Evolutionary conservation across 1,139 yeast species (phyloP).

Genomic region (Pichia sp.): DNA sequence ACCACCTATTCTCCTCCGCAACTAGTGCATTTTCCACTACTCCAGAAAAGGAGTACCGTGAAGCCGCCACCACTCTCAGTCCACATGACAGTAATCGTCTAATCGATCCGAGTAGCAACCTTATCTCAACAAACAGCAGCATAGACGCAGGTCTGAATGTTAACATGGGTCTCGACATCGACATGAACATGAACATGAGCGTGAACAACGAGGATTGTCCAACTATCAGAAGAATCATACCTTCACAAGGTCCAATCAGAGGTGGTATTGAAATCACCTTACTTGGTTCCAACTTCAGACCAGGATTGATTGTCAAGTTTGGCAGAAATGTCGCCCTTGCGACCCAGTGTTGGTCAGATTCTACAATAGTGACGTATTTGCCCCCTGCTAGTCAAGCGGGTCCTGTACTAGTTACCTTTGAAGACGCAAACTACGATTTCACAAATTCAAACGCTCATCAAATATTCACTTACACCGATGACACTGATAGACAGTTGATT

Average conservation of each 20-base stretch:
- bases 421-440: conserved; percentile 27
- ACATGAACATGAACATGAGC: background rate
- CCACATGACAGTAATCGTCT: background rate
- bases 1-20: conserved; percentile 28
- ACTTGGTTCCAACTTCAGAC: conserved; percentile 79
- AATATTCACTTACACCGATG: conserved; percentile 85
- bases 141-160: background rate
- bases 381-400: conserved; percentile 91
- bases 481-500: conserved; percentile 85
- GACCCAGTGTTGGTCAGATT: conserved; percentile 93
- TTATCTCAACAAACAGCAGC: background rate
- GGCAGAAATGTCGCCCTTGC: conserved; percentile 81
- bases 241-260: conserved; percentile 89
- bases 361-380: conserved; percentile 85
- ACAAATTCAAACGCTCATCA: conserved; percentile 28
- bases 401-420: conserved; percentile 82
- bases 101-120: too few species aligned
- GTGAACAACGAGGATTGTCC: conserved; percentile 34
- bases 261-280: conserved; percentile 95
- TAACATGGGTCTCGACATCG: background rate
- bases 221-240: conserved; percentile 77
- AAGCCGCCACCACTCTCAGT: conserved; percentile 3
- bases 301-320: conserved; percentile 77
- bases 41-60: conserved; percentile 25
- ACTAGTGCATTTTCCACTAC: conserved; percentile 30